Evolutionary conservation across 441 rosid genomes (phyloP).

Genomic region (Breynia disticha): DNA sequence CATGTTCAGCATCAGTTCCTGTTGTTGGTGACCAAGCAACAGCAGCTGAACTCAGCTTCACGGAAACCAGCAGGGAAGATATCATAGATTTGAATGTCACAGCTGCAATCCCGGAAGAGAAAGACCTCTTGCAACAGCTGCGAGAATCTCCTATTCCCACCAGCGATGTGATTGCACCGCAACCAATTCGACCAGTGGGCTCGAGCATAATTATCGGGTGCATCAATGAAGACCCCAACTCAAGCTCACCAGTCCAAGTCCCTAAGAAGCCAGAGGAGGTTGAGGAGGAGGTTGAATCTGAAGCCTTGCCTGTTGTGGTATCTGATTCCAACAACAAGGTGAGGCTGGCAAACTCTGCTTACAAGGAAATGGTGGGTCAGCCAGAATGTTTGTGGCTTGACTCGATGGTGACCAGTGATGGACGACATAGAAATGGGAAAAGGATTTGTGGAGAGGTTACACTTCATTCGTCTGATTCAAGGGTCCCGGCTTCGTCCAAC

Average conservation of each 20-base stretch:
- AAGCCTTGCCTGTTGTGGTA: slow-evolving; percentile 53
- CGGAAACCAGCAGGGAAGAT: slow-evolving; percentile 21
- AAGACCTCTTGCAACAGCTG: slow-evolving; percentile 55
- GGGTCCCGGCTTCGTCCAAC: slow-evolving; percentile 27
- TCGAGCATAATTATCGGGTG: slow-evolving; percentile 56
- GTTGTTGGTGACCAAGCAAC: slow-evolving; percentile 10
- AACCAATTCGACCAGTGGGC: slow-evolving; percentile 61
- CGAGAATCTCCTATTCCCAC: slow-evolving; percentile 28
- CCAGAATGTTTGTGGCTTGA: slow-evolving; percentile 91
- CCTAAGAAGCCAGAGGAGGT: slow-evolving; percentile 52
- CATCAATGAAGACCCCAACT: slow-evolving; percentile 32
- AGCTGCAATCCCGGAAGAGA: slow-evolving; percentile 48
- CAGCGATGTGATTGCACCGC: slow-evolving; percentile 47
- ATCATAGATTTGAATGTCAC: slow-evolving; percentile 51
- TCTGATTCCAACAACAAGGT: slow-evolving; percentile 69
- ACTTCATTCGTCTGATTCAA: slow-evolving; percentile 35
- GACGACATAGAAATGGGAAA: slow-evolving; percentile 22
- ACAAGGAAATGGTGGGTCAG: slow-evolving; percentile 91
- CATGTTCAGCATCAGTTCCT: slow-evolving; percentile 24
- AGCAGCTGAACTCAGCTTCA: slow-evolving; percentile 25
- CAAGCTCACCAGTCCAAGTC: slow-evolving; percentile 13
- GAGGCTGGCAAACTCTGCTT: slow-evolving; percentile 76
- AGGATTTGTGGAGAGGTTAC: slow-evolving; percentile 80
- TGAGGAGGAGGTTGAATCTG: slow-evolving; percentile 70
- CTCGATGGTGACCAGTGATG: slow-evolving; percentile 32